A percentile compares a stretch with the other conserved stretches of the same genome.
Conservation (phyloP, 2,329 filamentous ascomycete genomes). For the Cercospora sp. region DNA sequence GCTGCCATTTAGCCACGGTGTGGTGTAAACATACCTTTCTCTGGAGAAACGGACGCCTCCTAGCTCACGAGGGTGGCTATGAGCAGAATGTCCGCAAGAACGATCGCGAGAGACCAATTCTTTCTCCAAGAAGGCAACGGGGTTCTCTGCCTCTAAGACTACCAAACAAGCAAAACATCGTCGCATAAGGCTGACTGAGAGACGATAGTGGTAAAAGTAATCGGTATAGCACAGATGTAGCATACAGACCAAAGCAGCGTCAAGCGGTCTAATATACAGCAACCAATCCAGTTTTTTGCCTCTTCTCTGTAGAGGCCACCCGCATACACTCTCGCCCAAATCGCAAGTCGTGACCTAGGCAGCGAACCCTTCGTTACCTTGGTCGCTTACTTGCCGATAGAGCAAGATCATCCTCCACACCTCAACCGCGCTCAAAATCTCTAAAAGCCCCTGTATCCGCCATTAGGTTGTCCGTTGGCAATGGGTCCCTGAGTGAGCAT, state of each 20-base stretch:
- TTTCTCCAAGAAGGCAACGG: neutral
- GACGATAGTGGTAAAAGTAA: neutral
- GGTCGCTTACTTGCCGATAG: neutral
- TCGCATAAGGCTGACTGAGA: neutral
- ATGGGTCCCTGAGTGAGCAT: slow-evolving; percentile 93
- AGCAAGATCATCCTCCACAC: neutral
- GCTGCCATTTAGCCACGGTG: neutral
- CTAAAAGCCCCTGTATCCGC: slow-evolving; percentile 18
- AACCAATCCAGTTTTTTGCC: neutral
- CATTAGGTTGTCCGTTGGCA: slow-evolving; percentile 63
- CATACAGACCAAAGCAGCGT: slow-evolving; percentile 13
- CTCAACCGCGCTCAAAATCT: neutral
- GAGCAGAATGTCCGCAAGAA: neutral
- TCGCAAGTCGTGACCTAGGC: neutral
- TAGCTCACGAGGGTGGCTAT: neutral
- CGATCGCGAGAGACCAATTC: neutral
- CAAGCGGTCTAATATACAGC: slow-evolving; percentile 11
- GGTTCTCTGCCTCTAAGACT: neutral
- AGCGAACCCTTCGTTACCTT: slow-evolving; percentile 12
- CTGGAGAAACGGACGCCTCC: neutral
- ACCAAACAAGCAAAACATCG: neutral
- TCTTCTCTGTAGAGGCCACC: slow-evolving; percentile 11
- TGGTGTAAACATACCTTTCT: neutral
- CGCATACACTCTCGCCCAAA: neutral
- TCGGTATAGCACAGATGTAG: slow-evolving; percentile 9